Evolutionary conservation across 2,329 filamentous ascomycete genomes (phyloP), one percentile per base, ranked within the genome.

Genomic region (Nemania bipapillata): DNA sequence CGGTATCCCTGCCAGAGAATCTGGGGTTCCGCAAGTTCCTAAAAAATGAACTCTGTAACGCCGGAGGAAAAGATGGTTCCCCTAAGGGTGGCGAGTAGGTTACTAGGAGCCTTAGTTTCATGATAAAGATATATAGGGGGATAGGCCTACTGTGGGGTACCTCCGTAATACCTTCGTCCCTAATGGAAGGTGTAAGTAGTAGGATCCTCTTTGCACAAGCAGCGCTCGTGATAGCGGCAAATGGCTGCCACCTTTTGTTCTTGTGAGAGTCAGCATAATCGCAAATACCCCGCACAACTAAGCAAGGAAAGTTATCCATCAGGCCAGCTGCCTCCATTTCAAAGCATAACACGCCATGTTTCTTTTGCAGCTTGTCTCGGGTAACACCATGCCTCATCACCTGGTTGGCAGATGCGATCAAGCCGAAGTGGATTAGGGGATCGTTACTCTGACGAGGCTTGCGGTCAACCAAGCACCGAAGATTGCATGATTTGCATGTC

Each of bases 331-430:
- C 65, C 26, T 69, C 63, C 67, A 72, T 72, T 40, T 72, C 70
- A 26, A 73, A 64, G 8, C 70, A 73, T 17, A 72, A 30, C 1
- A 61, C 67, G 3, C 54, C 35, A 17, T 57, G 60, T 12, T 42
- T 15, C 11, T n/a, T 1, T 0, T 47, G 55, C 4, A 71, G 52
- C 35, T 47, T 20, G 4, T 71, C 57, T 24, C 72, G 62, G 6
- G 12, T 52, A 20, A 9, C 24, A 6, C 61, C 56, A 52, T 61
- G 20, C 37, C 64, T 68, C 15, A 72, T 67, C 2, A 72, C 53
- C 30, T 59, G 55, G 12, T 71, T 65, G 0, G 57, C 70, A 20
- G 70, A 73, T n/a, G 70, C 72, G 55, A 73, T 66, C 1, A 61
- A 26, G 9, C 72, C 72, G 22, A 68, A 67, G 35, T 73, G 66